A percentile compares a stretch with the other conserved stretches of the same genome.
Evolutionary conservation across 129 eudicot genomes (phyloP).

Genomic region (Escallonia herrerae): DNA sequence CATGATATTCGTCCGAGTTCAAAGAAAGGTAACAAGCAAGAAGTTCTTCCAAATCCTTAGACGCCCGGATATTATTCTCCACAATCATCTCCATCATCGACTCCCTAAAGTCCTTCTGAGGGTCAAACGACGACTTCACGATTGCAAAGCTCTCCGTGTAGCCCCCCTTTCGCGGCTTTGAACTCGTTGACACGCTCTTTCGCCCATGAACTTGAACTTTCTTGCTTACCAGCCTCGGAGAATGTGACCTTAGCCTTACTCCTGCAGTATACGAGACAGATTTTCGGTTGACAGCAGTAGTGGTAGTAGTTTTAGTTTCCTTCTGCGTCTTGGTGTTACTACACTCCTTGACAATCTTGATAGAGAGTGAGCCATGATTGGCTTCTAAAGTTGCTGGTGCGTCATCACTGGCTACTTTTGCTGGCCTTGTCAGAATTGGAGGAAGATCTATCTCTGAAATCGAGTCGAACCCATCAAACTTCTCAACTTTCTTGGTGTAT

Average conservation of each 20-base stretch:
- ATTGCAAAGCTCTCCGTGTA: slow-evolving; percentile 47
- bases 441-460: slow-evolving; percentile 37
- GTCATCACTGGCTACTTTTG: slow-evolving; percentile 9
- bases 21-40: slow-evolving; percentile 65
- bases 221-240: slow-evolving; percentile 42
- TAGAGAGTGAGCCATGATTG: not conserved
- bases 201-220: slow-evolving; percentile 11
- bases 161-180: slow-evolving; percentile 12
- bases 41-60: slow-evolving; percentile 59
- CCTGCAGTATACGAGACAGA: slow-evolving; percentile 27
- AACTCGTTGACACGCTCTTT: slow-evolving; percentile 12
- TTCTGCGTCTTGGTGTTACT: not conserved
- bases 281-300: slow-evolving; percentile 30
- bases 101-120: slow-evolving; percentile 54
- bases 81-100: slow-evolving; percentile 72
- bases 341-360: slow-evolving; percentile 15
- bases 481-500: slow-evolving; percentile 2
- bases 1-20: slow-evolving; percentile 65
- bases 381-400: not conserved
- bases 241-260: slow-evolving; percentile 38
- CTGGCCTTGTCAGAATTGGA: slow-evolving; percentile 46
- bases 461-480: slow-evolving; percentile 4
- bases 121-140: slow-evolving; percentile 60
- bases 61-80: slow-evolving; percentile 40
- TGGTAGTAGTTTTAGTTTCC: slow-evolving; percentile 2